These are phyloP conservation scores for Pyrenochaeta sp. DNA, from an alignment of 2,329 filamentous ascomycete species.

Conservation along the genomic window DNA sequence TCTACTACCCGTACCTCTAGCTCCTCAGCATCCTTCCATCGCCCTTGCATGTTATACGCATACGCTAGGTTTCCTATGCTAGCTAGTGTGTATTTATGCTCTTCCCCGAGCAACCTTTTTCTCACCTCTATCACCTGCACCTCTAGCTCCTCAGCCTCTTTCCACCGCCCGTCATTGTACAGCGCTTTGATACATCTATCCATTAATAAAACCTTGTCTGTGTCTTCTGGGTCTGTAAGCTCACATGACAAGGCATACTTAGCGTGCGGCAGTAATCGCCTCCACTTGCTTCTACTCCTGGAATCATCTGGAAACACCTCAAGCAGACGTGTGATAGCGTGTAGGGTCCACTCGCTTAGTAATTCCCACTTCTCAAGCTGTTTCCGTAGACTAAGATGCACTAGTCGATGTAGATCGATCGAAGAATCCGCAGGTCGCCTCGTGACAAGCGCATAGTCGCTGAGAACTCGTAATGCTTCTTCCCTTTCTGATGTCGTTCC, in stretches of 20 bases:
- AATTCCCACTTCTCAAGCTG: conserved; percentile 11
- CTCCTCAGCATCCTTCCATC: conserved; percentile 1
- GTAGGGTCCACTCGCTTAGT: conserved; percentile 9
- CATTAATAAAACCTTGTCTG: conserved; percentile 8
- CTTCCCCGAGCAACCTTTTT: background rate
- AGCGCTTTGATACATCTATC: conserved; percentile 19
- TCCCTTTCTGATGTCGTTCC: conserved; percentile 2
- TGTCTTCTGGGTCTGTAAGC: conserved; percentile 4
- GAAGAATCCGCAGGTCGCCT: conserved; percentile 12
- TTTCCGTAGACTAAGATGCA: conserved; percentile 14
- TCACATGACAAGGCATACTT: conserved; percentile 19
- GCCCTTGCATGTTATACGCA: background rate
- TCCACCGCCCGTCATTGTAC: conserved; percentile 18
- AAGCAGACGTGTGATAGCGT: conserved; percentile 13
- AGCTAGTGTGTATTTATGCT: conserved; percentile 3
- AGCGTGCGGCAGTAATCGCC: conserved; percentile 24
- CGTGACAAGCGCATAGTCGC: conserved; percentile 15
- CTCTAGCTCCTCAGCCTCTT: conserved; percentile 3
- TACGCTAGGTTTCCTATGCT: conserved; percentile 2
- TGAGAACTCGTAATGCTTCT: conserved; percentile 20
- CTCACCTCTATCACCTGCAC: background rate
- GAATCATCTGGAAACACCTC: conserved; percentile 24
- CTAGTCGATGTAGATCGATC: conserved; percentile 22
- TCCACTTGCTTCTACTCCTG: conserved; percentile 29
- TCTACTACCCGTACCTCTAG: background rate